Percentiles rank a stretch among this genome's conserved stretches.
These are phyloP conservation scores for Lactifluus subvellereus DNA, from an alignment of 768 basidiomycete species.

Conservation along the genomic window DNA sequence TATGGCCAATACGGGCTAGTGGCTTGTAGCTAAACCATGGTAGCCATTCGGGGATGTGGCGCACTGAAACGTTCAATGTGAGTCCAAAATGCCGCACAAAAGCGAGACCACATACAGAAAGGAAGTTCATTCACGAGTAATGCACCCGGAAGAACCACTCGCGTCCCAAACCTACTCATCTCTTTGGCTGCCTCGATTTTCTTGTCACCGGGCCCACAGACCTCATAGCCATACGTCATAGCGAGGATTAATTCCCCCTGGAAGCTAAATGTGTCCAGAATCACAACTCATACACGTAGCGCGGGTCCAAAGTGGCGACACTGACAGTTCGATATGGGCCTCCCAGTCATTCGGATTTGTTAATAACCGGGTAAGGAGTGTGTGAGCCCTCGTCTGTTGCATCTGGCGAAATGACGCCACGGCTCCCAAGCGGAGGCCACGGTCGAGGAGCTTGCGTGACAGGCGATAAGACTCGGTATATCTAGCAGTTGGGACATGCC, in stretches of 20 bases:
- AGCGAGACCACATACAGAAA: neutral
- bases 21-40: slow-evolving; percentile 12
- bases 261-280: too few species aligned
- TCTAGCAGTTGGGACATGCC: neutral
- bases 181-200: neutral
- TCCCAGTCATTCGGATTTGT: neutral
- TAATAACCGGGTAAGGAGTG: neutral
- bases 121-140: slow-evolving; percentile 17
- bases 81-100: too few species aligned
- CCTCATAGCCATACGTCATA: slow-evolving; percentile 9
- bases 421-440: neutral
- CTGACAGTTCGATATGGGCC: neutral
- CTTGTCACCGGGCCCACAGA: neutral
- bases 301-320: neutral
- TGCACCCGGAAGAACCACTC: neutral
- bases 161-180: neutral
- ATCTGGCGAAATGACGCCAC: neutral
- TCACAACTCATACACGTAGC: too few species aligned
- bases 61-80: neutral
- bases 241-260: neutral
- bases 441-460: neutral
- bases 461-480: neutral
- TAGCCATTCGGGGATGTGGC: slow-evolving; percentile 2
- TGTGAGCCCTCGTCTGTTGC: neutral
- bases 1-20: neutral